Evolutionary conservation across 805 yeast species (phyloP), one percentile per base, ranked within the genome.

Genomic region (Lachancea cidri): DNA sequence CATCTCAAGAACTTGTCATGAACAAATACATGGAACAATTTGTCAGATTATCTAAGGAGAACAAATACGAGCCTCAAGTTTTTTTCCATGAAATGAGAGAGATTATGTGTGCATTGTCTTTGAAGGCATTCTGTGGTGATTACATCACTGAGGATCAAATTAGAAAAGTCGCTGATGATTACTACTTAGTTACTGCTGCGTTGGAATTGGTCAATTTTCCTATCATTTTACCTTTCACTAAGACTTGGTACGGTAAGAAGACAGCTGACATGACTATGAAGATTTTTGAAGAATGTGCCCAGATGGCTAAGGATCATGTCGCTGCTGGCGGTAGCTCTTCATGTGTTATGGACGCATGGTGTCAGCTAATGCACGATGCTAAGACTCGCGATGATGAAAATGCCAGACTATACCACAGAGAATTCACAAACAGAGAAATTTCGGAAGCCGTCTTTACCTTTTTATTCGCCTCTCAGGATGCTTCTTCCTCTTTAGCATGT

Each of bases 161-260:
- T 57, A 77, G 84, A 65, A 72, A 73, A 42, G 80, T 93, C 57
- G 93, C 97, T 38, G 98, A 91, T 65, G 88, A 89, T 66, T 93
- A 89, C 67, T 93, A 80, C 67, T 71, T 77, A 49, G 85, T 93
- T 51, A 93, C 98, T 11, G 95, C 95, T 45, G 98, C 98, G 19
- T 75, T 93, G 59, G 98, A 93, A 69, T 77, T 93, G 52, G 98
- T 93, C 47, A 93, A 93, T 72, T 93, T 93, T 79, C 98, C 98
- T 48, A 86, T 93, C 55, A 91, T 93, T 49, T 65, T 93, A 36
- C 98, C 98, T 22, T 93, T 75, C 73, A 88, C 98, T 47, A 93
- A 91, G 71, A 83, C 98, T 27, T 93, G 98, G 98, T 86, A 89
- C 66, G 98, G 98, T 52, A 83, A 86, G 71, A 79, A 75, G 60